Base-by-base conservation (phyloP, 495 filamentous ascomycete genomes). In the Pseudomonodictys pantanalensis region DNA sequence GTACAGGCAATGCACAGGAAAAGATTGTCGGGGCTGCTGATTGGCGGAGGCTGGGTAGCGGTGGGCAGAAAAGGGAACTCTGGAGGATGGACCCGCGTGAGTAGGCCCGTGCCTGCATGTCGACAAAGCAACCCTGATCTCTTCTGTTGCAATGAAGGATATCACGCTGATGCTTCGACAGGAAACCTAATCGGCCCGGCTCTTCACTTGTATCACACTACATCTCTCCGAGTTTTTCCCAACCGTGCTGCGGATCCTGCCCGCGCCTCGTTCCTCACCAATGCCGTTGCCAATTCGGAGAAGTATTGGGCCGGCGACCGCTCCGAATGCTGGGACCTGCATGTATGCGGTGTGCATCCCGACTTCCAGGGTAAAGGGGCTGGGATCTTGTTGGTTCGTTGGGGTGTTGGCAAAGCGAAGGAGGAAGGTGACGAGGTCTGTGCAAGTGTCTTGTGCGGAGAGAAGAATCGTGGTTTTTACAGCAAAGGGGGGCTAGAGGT, bases 291-390 rank as follows among this genome's bases (percentile, higher is more conserved):
- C 7, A 26, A 41, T 10, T 45, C 41, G 2, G 49, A 43, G n/a
- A 12, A 32, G 4, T 49, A 44, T 24, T 64, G 61, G 61, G 49
- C 56, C 8, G 61, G 61, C 24, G 48, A 64, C 0, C 61, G 58
- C 45, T 46, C 61, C 15, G 55, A 59, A 33, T 64, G 55, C 26
- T 64, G 55, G 61, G 54, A 64, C 22, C 30, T 64, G 11, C 30
- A 64, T 22, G 54, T 53, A 10, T 64, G 54, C n/a, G 61, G 55
- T 24, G 55, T 64, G 24, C 38, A 64, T 50, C 55, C 61, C 25
- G 43, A 59, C 12, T 55, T 29, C 17, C 61, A 64, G 22, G 30
- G 56, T 2, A 52, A 48, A 41, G 61, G 61, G 1, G 26, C 59
- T 28, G 61, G 61, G 9, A 52, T 30, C 29, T 38, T 49, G 50